Base-by-base conservation (phyloP, 2,329 filamentous ascomycete species). In the Hysterium pulicare region DNA sequence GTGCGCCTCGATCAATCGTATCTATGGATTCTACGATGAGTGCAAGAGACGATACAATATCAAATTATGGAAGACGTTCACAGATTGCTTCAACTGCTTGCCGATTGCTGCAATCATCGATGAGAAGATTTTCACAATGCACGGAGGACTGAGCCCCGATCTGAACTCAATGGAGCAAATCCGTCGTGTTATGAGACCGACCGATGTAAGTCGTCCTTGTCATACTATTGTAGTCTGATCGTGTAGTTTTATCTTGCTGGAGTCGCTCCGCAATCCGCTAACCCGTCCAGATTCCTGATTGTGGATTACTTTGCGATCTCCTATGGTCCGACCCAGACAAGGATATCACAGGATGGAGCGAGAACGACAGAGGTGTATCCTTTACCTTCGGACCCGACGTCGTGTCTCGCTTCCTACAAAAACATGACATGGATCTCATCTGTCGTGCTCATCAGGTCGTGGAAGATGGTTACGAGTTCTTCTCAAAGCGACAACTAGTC, bases 81-180 rank as follows among this genome's bases (percentile, higher is more conserved):
- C 90, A 51, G 91, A 98, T 70, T 96, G 90, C 79, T 98, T 98
- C 82, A 98, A 98, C 79, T 96, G 90, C 74, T 74, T 97, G 64
- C 91, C 91, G 36, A 97, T 98, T 69, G 93, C 91, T 45, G 91
- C 93, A 56, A 98, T 98, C 72, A 96, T 98, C 60, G 91, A 95
- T 65, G 93, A 96, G 78, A 98, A 97, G 85, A 98, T 98, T 67
- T 97, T 98, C 77, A 96, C 90, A 66, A 96, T 98, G 91, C 93
- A 98, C 73, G 93, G 93, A 66, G 93, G 93, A 64, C 75, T 98
- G 62, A 96, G 90, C 71, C 93, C 93, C 33, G 93, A 96, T 68
- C 78, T 98, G 54, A 96, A 97, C 79, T 96, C 90, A 24, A 98
- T 98, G 93, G 93, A 98, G 77, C 91, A 98, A 77, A 98, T 98